phyloP scores from a whole-genome alignment of 1,139 yeast genomes.

The Zhuliangozyma blackwelliae region DNA sequence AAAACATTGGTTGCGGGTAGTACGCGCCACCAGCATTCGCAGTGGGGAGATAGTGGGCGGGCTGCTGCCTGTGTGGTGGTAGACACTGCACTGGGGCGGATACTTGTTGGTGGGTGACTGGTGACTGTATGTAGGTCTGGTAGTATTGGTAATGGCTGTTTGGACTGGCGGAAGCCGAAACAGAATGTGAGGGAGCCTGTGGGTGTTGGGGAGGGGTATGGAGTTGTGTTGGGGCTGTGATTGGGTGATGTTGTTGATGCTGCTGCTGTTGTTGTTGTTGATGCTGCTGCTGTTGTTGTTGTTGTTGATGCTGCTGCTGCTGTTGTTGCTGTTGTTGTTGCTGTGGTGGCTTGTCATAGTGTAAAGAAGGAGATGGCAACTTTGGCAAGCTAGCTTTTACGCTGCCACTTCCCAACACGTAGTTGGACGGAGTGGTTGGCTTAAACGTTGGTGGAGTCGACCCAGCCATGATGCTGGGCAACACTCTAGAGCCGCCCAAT shows the following conservation, averaged over 20 bases:
- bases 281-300: conserved; percentile 2
- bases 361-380: conserved; percentile 14
- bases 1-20: conserved; percentile 12
- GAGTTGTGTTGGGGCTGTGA: too few species aligned
- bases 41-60: conserved; percentile 1
- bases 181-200: not conserved
- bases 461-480: conserved; percentile 5
- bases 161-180: conserved; percentile 10
- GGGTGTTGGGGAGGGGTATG: too few species aligned
- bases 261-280: conserved; percentile 7
- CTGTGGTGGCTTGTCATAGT: conserved; percentile 1
- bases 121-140: not conserved
- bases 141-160: conserved; percentile 11
- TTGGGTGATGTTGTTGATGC: not conserved
- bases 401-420: conserved; percentile 9
- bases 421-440: conserved; percentile 14
- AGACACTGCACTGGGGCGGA: conserved; percentile 3
- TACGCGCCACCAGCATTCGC: conserved; percentile 1
- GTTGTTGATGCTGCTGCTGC: conserved; percentile 7
- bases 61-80: conserved; percentile 8
- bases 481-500: conserved; percentile 4
- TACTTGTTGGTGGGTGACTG: too few species aligned
- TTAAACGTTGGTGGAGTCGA: conserved; percentile 8
- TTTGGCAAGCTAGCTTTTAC: conserved; percentile 6
- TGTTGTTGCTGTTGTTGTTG: conserved; percentile 8